phyloP scores from a whole-genome alignment of 495 filamentous ascomycete genomes.

The Staphylotrichum longicolle region DNA sequence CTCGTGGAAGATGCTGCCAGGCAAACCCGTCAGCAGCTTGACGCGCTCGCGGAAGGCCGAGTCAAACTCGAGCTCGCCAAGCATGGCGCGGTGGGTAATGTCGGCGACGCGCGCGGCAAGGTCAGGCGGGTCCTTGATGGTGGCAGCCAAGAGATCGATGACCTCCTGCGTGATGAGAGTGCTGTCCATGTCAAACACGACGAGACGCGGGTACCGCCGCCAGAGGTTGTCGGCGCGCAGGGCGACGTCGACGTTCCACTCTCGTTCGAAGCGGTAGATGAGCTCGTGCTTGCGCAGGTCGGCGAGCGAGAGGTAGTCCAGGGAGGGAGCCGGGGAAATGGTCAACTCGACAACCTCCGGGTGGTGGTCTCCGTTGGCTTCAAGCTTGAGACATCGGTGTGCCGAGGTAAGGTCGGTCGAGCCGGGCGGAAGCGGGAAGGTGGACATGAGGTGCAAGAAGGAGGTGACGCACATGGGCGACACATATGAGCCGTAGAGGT shows the following conservation, averaged over 20 bases:
- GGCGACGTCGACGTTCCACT: constrained; percentile 83
- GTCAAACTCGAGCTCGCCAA: constrained; percentile 93
- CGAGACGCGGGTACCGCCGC: constrained; percentile 73
- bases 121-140: constrained; percentile 58
- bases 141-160: constrained; percentile 87
- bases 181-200: constrained; percentile 97
- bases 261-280: constrained; percentile 76
- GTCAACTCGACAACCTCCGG: constrained; percentile 70
- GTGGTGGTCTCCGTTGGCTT: constrained; percentile 43
- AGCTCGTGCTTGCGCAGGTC: constrained; percentile 75
- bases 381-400: constrained; percentile 67
- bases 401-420: constrained; percentile 60
- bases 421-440: constrained; percentile 57
- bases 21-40: constrained; percentile 73
- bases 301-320: constrained; percentile 63
- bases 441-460: constrained; percentile 72
- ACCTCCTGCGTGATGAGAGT: constrained; percentile 95
- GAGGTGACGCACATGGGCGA: constrained; percentile 79
- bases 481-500: constrained; percentile 72
- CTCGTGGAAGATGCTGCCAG: constrained; percentile 75
- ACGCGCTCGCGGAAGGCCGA: constrained; percentile 75
- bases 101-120: constrained; percentile 56
- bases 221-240: constrained; percentile 70
- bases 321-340: constrained; percentile 63
- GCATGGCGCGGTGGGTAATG: constrained; percentile 92